Base-by-base conservation (phyloP, 164 flowering plant genomes). In the Warburgia ugandensis region DNA sequence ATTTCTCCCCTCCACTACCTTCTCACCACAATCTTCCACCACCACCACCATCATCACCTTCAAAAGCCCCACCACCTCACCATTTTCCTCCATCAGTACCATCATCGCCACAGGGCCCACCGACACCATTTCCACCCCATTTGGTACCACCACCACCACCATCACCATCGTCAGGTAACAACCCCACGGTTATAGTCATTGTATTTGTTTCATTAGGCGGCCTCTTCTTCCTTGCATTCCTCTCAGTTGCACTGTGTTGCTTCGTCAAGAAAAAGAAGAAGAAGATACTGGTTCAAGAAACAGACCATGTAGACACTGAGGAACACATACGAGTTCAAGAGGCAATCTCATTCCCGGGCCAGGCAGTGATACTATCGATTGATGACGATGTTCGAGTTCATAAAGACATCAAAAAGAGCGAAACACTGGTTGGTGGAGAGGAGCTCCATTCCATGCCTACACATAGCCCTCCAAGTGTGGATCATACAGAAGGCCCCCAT, bases 121-220 rank as follows among this genome's bases (percentile, higher is more conserved):
- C 58, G 9, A 35, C 58, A 14, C 60, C 45, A 23, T 30, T 29
- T 9, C 3, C 40, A 6, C 13, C 13, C 27, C 54, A 55, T 6
- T 63, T 7, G 67, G 58, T 11, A 6, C 26, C 16, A 25, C 50
- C 68, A 10, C 64, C 68, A 9, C 71, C 75, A 19, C 65, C 62
- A 2, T 62, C 76, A 6, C 66, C 79, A 29, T 53, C 81, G 5
- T 61, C 74, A 2, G 63, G 61, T 7, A 59, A 71, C 37, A 58
- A 73, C 52, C 50, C 74, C 21, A 57, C 73, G 1, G 63, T 79
- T 20, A 68, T 79, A 50, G 30, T 79, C 5, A 33, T 79, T 1
- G 76, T 79, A 31, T 73, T 83, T 21, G 69, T 74, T 39, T 76
- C 82, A 3, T 53, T 79, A n/a, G 94, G 86, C 16, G 78, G 80